phyloP scores from a whole-genome alignment of 257 asterid genomes.

The Jacaranda mimosifolia region DNA sequence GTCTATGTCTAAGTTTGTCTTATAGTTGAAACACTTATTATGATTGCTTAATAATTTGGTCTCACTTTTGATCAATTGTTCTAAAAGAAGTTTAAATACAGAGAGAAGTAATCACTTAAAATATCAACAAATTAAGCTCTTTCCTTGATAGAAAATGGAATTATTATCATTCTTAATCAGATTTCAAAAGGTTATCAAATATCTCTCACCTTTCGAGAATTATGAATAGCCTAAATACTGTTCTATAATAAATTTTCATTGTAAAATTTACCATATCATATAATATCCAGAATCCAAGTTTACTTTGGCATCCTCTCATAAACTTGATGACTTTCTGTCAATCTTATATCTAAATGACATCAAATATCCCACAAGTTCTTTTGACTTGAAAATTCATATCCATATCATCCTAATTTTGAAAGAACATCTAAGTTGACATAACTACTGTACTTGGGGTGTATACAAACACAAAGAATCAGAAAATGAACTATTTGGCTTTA shows the following conservation, averaged over 20 bases:
- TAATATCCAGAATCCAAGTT: constrained; percentile 7
- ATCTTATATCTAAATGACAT: neutral
- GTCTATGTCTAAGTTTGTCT: too few relatives aligned
- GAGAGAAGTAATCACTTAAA: neutral
- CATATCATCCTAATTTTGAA: neutral
- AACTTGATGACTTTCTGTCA: neutral
- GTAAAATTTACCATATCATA: neutral
- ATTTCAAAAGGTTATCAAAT: neutral
- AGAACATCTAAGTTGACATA: neutral
- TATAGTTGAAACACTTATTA: too few relatives aligned
- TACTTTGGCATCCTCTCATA: neutral
- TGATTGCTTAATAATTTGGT: too few relatives aligned
- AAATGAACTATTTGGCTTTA: neutral
- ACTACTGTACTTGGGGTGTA: neutral
- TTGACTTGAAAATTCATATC: neutral
- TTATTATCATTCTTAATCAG: neutral
- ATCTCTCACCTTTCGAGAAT: neutral
- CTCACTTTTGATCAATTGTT: too few relatives aligned
- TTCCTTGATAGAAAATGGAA: neutral
- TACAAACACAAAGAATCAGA: neutral
- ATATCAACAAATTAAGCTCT: neutral
- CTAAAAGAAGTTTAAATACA: too few relatives aligned
- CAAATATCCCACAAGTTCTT: neutral
- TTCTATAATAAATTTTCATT: neutral
- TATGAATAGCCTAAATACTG: neutral